Conservation (phyloP, 345 rosid species). For the Eucalyptus regnans region DNA sequence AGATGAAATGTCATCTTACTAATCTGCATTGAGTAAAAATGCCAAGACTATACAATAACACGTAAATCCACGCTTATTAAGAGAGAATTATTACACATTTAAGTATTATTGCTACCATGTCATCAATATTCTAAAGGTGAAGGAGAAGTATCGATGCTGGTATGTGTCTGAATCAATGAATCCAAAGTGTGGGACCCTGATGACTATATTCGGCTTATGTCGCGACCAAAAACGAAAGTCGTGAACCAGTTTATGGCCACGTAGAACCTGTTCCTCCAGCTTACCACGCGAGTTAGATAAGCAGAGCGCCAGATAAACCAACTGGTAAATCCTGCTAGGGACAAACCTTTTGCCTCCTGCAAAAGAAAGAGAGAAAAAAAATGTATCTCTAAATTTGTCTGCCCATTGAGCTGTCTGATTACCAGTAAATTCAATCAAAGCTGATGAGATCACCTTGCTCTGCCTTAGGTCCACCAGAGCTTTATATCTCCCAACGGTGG, state of each 20-base stretch:
- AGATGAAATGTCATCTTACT: background rate
- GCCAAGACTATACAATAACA: background rate
- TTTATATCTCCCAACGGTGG: constrained; percentile 81
- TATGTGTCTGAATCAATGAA: background rate
- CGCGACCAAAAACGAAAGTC: constrained; percentile 80
- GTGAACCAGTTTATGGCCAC: constrained; percentile 90
- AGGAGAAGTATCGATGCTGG: background rate
- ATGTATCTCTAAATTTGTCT: background rate
- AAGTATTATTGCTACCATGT: background rate
- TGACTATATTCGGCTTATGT: constrained; percentile 57
- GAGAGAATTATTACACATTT: background rate
- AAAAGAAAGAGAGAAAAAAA: background rate
- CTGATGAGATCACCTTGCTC: constrained; percentile 53
- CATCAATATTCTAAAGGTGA: background rate
- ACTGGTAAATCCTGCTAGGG: constrained; percentile 69
- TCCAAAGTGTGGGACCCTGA: background rate
- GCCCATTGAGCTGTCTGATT: background rate
- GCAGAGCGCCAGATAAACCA: constrained; percentile 99
- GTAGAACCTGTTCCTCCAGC: constrained; percentile 91
- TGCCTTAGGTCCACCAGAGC: constrained; percentile 91
- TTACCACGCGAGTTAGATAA: constrained; percentile 83
- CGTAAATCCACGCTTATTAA: background rate
- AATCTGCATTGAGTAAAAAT: background rate
- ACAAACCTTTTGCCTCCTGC: constrained; percentile 71
- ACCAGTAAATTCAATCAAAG: background rate